phyloP scores from a whole-genome alignment of 176 grass and related monocot species.

The Bothriochloa decipiens region DNA sequence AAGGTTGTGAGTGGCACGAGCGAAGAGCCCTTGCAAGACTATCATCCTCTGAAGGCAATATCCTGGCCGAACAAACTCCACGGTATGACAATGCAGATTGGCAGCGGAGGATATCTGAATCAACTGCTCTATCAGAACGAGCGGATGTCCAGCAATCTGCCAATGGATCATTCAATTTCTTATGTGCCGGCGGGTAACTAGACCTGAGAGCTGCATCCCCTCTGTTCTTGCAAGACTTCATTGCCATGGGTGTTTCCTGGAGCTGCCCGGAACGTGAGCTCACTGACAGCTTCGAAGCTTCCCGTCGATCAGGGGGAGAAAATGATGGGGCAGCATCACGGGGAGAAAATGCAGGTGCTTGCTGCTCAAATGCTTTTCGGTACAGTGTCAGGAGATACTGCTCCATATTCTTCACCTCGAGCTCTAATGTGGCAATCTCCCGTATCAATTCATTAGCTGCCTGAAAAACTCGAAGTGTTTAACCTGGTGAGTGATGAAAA shows the following conservation, averaged over 20 bases:
- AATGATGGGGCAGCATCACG: slow-evolving; percentile 25
- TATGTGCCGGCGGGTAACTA: slow-evolving; percentile 35
- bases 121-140: slow-evolving; percentile 38
- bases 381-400: slow-evolving; percentile 92
- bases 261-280: slow-evolving; percentile 31
- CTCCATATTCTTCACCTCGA: slow-evolving; percentile 98
- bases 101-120: slow-evolving; percentile 49
- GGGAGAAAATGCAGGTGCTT: slow-evolving; percentile 10
- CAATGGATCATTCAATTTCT: slow-evolving; percentile 44
- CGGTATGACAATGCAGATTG: slow-evolving; percentile 68
- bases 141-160: slow-evolving; percentile 48
- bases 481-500: slow-evolving; percentile 16
- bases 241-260: slow-evolving; percentile 28
- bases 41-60: slow-evolving; percentile 81
- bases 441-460: slow-evolving; percentile 84
- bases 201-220: slow-evolving; percentile 31
- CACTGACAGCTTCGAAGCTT: slow-evolving; percentile 22
- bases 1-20: slow-evolving; percentile 80
- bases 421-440: slow-evolving; percentile 85
- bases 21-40: slow-evolving; percentile 80
- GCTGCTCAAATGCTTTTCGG: slow-evolving; percentile 87
- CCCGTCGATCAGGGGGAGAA: slow-evolving; percentile 45
- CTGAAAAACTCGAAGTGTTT: slow-evolving; percentile 44
- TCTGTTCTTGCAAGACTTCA: slow-evolving; percentile 37
- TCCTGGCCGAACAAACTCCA: slow-evolving; percentile 66